Evolutionary conservation across 1,284 basidiomycete species (phyloP), one percentile per base, ranked within the genome.

Genomic region (Sphagnurus paluster): DNA sequence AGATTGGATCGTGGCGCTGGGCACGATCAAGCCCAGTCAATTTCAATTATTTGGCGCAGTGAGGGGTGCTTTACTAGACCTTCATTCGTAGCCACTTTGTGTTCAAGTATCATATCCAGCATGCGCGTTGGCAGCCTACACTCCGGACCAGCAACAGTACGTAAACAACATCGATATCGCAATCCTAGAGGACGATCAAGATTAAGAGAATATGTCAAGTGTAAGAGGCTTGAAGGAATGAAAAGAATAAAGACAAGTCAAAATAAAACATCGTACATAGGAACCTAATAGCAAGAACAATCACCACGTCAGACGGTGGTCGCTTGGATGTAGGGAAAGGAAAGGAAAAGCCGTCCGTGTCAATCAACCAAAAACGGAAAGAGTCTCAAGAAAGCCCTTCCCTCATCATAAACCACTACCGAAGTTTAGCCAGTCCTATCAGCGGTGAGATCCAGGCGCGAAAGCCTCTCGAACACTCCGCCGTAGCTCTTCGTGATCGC

Each of bases 381-480:
- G 42, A 28, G 30, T 26, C 26, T 41, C 37, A 34, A 19, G 34
- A 46, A 33, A 29, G 21, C 35, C 23, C 42, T 26, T 21, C 25
- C 32, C 16, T 36, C 13, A 20, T 32, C 30, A 16, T 19, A 28
- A 24, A 11, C 13, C 24, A 7, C 29, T n/a, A 28, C 25, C 19
- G 20, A 34, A 14, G 30, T 19, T 17, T 19, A 25, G n/a, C n/a
- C n/a, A n/a, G n/a, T 21, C 17, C 23, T 20, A 52, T 65, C 59
- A 76, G 49, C 74, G 74, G 55, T 82, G 75, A n/a, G 79, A 80
- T 23, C 76, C 75, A 14, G 78, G 70, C 25, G 74, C 74, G 50
- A 92, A 84, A 8, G 88, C 88, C 54, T 90, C 87, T 44, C 85
- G 73, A 46, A 91, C 87, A 54, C 88, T 91, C 66, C 80, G 76